These are phyloP conservation scores for Zopfia rhizophila DNA, from an alignment of 2,329 filamentous ascomycete genomes.

Conservation along the genomic window DNA sequence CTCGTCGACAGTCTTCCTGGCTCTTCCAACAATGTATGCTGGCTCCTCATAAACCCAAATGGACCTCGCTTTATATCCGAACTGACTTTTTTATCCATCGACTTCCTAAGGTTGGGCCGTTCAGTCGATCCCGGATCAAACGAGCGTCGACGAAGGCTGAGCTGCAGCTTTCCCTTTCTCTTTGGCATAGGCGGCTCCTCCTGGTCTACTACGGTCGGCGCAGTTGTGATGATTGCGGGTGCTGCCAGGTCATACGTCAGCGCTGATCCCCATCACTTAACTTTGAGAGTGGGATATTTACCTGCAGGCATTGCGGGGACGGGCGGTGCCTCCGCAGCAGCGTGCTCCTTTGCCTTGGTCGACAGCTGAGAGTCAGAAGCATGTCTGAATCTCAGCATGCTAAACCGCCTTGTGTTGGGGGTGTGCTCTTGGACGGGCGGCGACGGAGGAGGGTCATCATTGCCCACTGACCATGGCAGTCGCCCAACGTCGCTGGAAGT, in stretches of 20 bases:
- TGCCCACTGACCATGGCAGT: constrained; percentile 28
- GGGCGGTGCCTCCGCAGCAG: constrained; percentile 64
- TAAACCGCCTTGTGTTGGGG: constrained; percentile 64
- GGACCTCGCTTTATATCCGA: constrained; percentile 35
- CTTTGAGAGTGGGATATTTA: constrained; percentile 11
- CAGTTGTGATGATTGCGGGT: constrained; percentile 87
- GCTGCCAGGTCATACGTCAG: constrained; percentile 48
- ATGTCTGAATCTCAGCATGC: constrained; percentile 85
- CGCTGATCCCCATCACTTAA: constrained; percentile 12
- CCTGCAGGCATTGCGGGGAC: constrained; percentile 53
- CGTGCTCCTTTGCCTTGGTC: constrained; percentile 75
- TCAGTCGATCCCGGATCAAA: constrained; percentile 48
- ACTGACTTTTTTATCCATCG: constrained; percentile 47
- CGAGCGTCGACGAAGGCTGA: constrained; percentile 47
- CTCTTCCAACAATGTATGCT: constrained; percentile 47
- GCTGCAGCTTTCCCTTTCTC: constrained; percentile 46
- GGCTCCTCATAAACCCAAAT: constrained; percentile 41
- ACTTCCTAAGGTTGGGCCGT: constrained; percentile 46
- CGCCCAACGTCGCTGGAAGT: constrained; percentile 34
- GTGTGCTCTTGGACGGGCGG: constrained; percentile 47
- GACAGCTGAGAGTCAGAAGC: constrained; percentile 93
- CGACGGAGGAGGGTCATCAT: constrained; percentile 38
- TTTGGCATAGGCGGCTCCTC: constrained; percentile 31
- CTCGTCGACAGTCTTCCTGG: constrained; percentile 71
- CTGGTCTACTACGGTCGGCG: constrained; percentile 72